Evolutionary conservation across 2,329 filamentous ascomycete species (phyloP).

Genomic region (Microascus cirrosus): DNA sequence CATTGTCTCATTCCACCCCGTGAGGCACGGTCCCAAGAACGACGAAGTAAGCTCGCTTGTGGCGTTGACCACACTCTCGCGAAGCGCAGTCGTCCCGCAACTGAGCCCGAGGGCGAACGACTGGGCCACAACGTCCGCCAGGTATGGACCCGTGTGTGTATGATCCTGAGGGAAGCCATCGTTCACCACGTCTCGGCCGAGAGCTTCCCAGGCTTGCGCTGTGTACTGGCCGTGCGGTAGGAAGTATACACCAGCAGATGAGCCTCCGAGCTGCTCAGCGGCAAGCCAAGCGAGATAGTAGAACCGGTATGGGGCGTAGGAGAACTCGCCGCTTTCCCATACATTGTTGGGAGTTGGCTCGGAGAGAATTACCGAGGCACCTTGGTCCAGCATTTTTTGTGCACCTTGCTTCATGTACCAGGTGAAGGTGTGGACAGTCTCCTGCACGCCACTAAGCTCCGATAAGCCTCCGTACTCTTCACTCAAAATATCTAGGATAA

Average conservation of each 20-base stretch:
- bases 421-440: conserved; percentile 50
- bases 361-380: conserved; percentile 48
- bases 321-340: conserved; percentile 45
- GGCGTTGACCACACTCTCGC: conserved; percentile 16
- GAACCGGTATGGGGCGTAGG: conserved; percentile 37
- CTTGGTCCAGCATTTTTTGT: conserved; percentile 39
- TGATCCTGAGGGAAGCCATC: conserved; percentile 47
- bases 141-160: conserved; percentile 46
- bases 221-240: conserved; percentile 51
- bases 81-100: conserved; percentile 33
- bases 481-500: background rate
- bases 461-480: background rate
- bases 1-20: background rate
- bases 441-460: conserved; percentile 24
- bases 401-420: conserved; percentile 49
- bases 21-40: conserved; percentile 17
- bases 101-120: conserved; percentile 45
- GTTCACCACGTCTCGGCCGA: conserved; percentile 39
- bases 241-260: conserved; percentile 33
- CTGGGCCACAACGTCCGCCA: conserved; percentile 43
- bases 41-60: conserved; percentile 17
- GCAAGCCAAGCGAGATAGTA: conserved; percentile 39
- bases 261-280: conserved; percentile 21
- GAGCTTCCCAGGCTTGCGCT: conserved; percentile 36
- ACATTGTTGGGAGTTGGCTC: conserved; percentile 46